Evolutionary conservation across 805 yeast genomes (phyloP).

Genomic region (Nakazawaea pomicola): DNA sequence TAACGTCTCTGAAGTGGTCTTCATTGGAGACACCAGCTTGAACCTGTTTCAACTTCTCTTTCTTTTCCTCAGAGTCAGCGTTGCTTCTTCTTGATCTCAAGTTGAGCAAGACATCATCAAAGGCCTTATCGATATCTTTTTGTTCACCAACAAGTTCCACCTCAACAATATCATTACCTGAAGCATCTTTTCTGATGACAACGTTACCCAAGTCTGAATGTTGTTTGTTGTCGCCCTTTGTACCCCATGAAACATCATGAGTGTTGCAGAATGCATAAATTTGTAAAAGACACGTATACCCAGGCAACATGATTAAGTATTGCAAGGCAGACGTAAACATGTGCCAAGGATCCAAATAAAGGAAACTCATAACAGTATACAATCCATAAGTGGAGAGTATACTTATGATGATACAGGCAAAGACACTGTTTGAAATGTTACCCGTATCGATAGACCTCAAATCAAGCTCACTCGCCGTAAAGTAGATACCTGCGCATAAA

Average conservation of each 20-base stretch:
- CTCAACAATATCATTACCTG: conserved; percentile 80
- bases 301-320: conserved; percentile 78
- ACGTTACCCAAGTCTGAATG: conserved; percentile 73
- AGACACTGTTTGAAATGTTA: conserved; percentile 36
- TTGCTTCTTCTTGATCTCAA: conserved; percentile 66
- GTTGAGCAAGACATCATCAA: conserved; percentile 68
- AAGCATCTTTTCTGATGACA: conserved; percentile 71
- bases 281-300: conserved; percentile 85
- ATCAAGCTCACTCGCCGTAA: conserved; percentile 56
- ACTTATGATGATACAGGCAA: conserved; percentile 78
- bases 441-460: conserved; percentile 18
- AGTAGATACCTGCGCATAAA: conserved; percentile 74
- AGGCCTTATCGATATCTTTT: conserved; percentile 75
- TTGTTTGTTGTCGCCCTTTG: conserved; percentile 78
- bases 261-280: conserved; percentile 95
- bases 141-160: conserved; percentile 68
- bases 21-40: conserved; percentile 38
- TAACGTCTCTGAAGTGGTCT: conserved; percentile 90
- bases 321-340: conserved; percentile 86
- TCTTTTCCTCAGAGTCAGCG: conserved; percentile 36
- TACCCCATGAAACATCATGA: conserved; percentile 97
- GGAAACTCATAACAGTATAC: conserved; percentile 71
- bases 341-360: conserved; percentile 89
- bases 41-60: conserved; percentile 25
- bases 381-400: conserved; percentile 88